Evolutionary conservation across 73 alveolate genomes (phyloP).

Genomic region (Blepharisma japonicum): DNA sequence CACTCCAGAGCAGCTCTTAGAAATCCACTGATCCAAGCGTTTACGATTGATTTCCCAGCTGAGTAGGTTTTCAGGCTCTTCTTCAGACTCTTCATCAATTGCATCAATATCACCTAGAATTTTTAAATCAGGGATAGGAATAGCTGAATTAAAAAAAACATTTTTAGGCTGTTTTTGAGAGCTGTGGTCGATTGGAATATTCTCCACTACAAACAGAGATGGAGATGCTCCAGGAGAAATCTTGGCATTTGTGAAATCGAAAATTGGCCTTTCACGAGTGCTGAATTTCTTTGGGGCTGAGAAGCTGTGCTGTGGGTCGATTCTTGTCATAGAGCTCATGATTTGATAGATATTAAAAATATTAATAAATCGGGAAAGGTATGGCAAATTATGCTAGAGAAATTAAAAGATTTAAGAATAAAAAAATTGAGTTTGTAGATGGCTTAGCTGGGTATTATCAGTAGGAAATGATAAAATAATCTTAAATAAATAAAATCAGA

Average conservation of each 20-base stretch:
- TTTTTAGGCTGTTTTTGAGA: not conserved
- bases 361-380: too few species aligned
- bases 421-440: too few species aligned
- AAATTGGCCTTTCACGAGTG: slow-evolving; percentile 9
- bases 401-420: too few species aligned
- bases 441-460: too few species aligned
- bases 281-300: slow-evolving; percentile 20
- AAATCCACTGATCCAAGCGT: slow-evolving; percentile 3
- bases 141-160: slow-evolving; percentile 13
- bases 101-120: not conserved
- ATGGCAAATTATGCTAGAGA: too few species aligned
- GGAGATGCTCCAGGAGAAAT: slow-evolving; percentile 24
- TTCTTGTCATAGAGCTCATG: too few species aligned
- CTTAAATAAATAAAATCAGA: too few species aligned
- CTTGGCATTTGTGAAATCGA: slow-evolving; percentile 5
- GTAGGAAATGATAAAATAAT: too few species aligned
- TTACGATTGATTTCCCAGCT: not conserved
- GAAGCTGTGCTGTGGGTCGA: too few species aligned
- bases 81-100: not conserved
- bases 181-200: not conserved
- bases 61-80: not conserved
- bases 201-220: not conserved
- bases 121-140: slow-evolving; percentile 15
- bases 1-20: not conserved
- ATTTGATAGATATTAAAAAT: too few species aligned